Evolutionary conservation across 148 eudicot genomes (phyloP).

Genomic region (Camellia sinensis): DNA sequence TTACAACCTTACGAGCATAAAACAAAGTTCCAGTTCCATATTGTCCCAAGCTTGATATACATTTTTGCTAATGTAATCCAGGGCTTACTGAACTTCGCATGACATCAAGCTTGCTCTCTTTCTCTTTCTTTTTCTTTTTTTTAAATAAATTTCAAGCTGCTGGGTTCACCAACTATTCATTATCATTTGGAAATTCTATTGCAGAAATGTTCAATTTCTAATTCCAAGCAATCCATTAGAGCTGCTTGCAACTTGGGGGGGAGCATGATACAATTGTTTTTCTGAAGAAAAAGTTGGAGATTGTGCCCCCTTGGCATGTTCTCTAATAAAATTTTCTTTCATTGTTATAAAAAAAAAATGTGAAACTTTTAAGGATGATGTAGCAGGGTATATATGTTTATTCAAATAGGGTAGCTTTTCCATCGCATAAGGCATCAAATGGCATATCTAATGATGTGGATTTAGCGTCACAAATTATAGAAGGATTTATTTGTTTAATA

Average conservation of each 20-base stretch:
- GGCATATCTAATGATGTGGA: too few relatives aligned
- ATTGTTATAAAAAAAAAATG: too few relatives aligned
- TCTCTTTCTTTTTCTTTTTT: too few relatives aligned
- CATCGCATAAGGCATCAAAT: too few relatives aligned
- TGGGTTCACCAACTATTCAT: background rate
- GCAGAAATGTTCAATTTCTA: background rate
- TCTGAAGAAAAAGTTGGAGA: background rate
- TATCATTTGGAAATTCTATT: background rate
- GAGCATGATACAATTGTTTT: background rate
- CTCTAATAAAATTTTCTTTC: too few relatives aligned
- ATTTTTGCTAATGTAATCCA: background rate
- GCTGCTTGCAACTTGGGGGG: background rate
- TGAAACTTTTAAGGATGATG: background rate
- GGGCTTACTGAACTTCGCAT: background rate
- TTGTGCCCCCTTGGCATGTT: too few relatives aligned
- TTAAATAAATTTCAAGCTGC: background rate
- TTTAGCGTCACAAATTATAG: too few relatives aligned
- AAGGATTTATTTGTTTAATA: too few relatives aligned
- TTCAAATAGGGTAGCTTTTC: too few relatives aligned
- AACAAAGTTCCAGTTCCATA: conserved; percentile 3
- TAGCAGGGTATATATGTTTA: background rate
- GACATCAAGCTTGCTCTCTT: background rate
- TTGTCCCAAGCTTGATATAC: background rate
- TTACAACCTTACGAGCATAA: background rate
- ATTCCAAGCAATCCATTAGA: background rate